Evolutionary conservation across 345 rosid genomes (phyloP).

Genomic region (Microthlaspi erraticum): DNA sequence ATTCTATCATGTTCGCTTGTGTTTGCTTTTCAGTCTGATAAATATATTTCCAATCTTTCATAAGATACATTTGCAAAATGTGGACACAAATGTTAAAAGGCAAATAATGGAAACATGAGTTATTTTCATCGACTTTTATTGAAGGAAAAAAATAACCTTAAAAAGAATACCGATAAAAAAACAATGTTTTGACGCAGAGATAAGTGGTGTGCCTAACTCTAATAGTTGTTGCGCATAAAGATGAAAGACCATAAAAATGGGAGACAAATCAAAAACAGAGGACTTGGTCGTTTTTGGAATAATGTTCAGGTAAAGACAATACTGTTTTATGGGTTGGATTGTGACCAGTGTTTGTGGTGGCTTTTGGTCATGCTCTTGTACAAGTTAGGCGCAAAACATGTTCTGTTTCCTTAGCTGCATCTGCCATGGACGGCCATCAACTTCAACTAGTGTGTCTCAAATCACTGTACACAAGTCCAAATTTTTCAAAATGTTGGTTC

Average conservation of each 20-base stretch:
- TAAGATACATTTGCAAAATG: too few species aligned
- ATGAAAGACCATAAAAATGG: slow-evolving; percentile 5
- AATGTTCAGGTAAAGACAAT: slow-evolving; percentile 11
- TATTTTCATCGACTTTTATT: neutral
- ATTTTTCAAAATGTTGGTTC: neutral
- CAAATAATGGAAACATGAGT: neutral
- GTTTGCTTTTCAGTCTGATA: too few species aligned
- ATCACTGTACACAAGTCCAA: slow-evolving; percentile 33
- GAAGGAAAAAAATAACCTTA: too few species aligned
- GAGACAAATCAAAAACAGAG: slow-evolving; percentile 29
- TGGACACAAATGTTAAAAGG: too few species aligned
- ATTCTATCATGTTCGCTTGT: slow-evolving; percentile 2
- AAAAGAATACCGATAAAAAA: neutral
- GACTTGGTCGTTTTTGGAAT: slow-evolving; percentile 16
- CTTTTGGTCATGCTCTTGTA: slow-evolving; percentile 34
- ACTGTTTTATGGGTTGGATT: slow-evolving; percentile 25
- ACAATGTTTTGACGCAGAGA: slow-evolving; percentile 16
- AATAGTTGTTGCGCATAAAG: slow-evolving; percentile 17
- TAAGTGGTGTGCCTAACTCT: slow-evolving; percentile 36
- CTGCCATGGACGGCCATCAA: slow-evolving; percentile 27
- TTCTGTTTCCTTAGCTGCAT: slow-evolving; percentile 38
- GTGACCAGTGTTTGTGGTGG: slow-evolving; percentile 42
- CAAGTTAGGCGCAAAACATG: slow-evolving; percentile 43
- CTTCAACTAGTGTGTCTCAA: slow-evolving; percentile 29
- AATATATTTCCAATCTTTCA: too few species aligned